Evolutionary conservation across 2,329 filamentous ascomycete genomes (phyloP).

Genomic region (Akanthomyces uredinophilus): DNA sequence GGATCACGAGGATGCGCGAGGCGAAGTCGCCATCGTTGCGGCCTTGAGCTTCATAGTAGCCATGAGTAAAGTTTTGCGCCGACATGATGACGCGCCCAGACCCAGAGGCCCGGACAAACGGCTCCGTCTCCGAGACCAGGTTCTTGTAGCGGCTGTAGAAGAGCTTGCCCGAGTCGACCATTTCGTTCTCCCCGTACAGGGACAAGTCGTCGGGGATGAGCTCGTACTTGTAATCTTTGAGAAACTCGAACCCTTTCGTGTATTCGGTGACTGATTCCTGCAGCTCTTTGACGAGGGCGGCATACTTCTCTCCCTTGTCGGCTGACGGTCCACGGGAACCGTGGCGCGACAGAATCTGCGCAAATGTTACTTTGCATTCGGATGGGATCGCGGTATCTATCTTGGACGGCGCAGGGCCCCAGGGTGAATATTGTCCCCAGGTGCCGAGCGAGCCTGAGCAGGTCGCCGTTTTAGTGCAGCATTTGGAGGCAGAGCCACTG

Average conservation of each 20-base stretch:
- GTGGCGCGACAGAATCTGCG: constrained; percentile 75
- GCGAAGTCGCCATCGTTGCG: constrained; percentile 38
- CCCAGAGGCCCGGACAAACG: constrained; percentile 68
- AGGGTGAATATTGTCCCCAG: constrained; percentile 89
- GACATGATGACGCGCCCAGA: constrained; percentile 69
- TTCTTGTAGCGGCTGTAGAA: constrained; percentile 69
- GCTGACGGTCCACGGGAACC: constrained; percentile 76
- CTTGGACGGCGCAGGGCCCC: constrained; percentile 67
- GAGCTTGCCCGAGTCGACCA: constrained; percentile 68
- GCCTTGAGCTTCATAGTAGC: constrained; percentile 54
- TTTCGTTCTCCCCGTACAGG: constrained; percentile 58
- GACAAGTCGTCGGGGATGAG: constrained; percentile 68
- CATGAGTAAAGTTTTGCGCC: constrained; percentile 68
- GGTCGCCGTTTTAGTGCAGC: constrained; percentile 6
- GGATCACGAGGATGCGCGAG: constrained; percentile 60
- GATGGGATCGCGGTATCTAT: constrained; percentile 56
- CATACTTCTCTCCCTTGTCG: constrained; percentile 61
- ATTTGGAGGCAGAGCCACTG: not conserved
- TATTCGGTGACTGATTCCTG: constrained; percentile 54
- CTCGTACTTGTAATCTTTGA: constrained; percentile 65
- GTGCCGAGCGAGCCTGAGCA: constrained; percentile 49
- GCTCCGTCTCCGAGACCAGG: constrained; percentile 53
- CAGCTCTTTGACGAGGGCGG: constrained; percentile 58
- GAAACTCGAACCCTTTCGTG: constrained; percentile 60
- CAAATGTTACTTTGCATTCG: constrained; percentile 73